Base-by-base conservation (phyloP, 306 rosid genomes). In the Lupinus albus region DNA sequence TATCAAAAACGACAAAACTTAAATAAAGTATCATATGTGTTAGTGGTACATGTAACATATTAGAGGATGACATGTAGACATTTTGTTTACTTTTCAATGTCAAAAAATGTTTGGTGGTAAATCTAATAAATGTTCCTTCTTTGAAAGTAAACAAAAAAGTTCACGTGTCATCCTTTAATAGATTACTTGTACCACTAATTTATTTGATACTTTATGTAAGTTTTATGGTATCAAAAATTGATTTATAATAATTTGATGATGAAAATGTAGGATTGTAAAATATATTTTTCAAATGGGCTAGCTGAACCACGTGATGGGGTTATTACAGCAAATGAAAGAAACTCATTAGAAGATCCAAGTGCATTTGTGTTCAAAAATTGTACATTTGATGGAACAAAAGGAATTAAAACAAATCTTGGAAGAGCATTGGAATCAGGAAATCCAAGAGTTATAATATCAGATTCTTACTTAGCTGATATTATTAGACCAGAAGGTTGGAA, bases 291-390 rank as follows among this genome's bases (percentile, higher is more conserved):
- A 32, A 16, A 14, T 7, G 73, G 73, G 4, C 16, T 20, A 1
- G 25, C 45, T 35, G 9, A 68, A 2, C 1, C 11, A 28, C 0
- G 0, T 0, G 16, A 16, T 12, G 89, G 87, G 0, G 58, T 18
- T 42, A 48, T 85, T 21, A 82, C 81, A 17, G 87, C 83, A 41
- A 72, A 72, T 0, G 70, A 70, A 54, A 79, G 77, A 64, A 20
- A 54, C 0, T 35, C 74, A 36, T 1, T 60, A 16, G 5, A 18
- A 28, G 75, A 78, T 7, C 2, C 59, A 1, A 61, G 54, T 61
- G 90, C 77, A 0, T 85, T 75, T 75, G 85, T 85, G 16, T 80
- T 85, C n/a, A 68, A 64, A n/a, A 39, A 28, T 14, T 85, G 87
- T 21, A 8, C 3, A n/a, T 10, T 85, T 25, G 18, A 0, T 30